phyloP scores from a whole-genome alignment of 768 basidiomycete species.

The Leccinum incarnatum region DNA sequence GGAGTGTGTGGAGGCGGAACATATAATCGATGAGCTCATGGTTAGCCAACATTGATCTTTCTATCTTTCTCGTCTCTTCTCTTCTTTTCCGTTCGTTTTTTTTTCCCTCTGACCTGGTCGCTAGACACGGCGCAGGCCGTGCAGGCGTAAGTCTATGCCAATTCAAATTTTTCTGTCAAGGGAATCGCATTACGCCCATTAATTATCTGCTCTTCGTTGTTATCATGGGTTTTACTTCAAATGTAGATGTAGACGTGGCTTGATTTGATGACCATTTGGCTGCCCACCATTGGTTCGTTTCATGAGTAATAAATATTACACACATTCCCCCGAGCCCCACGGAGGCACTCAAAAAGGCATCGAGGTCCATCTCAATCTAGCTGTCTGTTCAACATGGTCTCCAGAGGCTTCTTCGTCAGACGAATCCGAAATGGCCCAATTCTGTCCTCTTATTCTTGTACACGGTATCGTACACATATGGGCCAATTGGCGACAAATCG shows the following conservation, averaged over 20 bases:
- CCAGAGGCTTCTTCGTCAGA: not conserved
- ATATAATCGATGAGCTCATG: constrained; percentile 33
- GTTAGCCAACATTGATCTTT: not conserved
- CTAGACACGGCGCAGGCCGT: not conserved
- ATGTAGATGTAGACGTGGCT: not conserved
- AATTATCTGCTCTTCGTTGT: not conserved
- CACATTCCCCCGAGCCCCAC: not conserved
- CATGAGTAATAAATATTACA: not conserved
- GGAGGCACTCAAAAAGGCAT: not conserved
- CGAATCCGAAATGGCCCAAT: not conserved
- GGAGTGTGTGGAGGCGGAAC: constrained; percentile 65
- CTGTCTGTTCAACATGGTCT: not conserved
- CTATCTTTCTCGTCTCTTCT: not conserved
- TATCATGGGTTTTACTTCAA: not conserved
- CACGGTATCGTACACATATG: constrained; percentile 4
- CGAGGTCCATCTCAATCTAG: not conserved
- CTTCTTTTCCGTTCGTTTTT: not conserved
- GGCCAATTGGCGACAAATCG: not conserved
- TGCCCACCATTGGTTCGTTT: not conserved
- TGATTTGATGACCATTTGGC: not conserved
- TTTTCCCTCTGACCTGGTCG: not conserved
- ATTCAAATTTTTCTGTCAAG: not conserved
- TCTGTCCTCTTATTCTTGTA: not conserved
- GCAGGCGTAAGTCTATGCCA: not conserved
- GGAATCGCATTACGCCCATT: not conserved